Evolutionary conservation across 2,329 filamentous ascomycete genomes (phyloP).

Genomic region (Colletotrichum incanum): DNA sequence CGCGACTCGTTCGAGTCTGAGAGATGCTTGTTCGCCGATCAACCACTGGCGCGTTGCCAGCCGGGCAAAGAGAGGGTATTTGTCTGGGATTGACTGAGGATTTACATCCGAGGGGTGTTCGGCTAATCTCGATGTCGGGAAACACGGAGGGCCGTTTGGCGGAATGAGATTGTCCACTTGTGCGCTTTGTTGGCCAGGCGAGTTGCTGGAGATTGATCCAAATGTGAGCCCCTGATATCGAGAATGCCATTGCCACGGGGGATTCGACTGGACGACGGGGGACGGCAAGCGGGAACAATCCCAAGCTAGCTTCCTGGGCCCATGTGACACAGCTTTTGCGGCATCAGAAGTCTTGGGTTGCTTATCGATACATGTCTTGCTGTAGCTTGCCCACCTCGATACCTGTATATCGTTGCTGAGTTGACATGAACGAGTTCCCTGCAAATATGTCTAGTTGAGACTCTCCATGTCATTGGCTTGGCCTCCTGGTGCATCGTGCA

Average conservation of each 20-base stretch:
- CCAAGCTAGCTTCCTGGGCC: background rate
- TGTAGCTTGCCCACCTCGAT: conserved; percentile 12
- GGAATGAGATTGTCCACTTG: conserved; percentile 38
- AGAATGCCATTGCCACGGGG: conserved; percentile 29
- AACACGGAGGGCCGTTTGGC: conserved; percentile 28
- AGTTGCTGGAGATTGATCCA: conserved; percentile 34
- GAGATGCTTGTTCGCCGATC: conserved; percentile 14
- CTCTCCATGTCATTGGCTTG: conserved; percentile 1
- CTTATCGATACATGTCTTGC: background rate
- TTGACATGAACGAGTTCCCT: conserved; percentile 18
- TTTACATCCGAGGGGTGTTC: background rate
- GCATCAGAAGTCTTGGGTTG: conserved; percentile 10
- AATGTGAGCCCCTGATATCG: conserved; percentile 33
- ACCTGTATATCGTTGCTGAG: conserved; percentile 27
- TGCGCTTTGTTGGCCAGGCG: conserved; percentile 32
- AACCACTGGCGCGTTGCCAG: conserved; percentile 5
- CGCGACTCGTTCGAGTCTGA: background rate
- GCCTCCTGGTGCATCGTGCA: background rate
- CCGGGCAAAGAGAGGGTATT: background rate
- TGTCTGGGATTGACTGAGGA: conserved; percentile 31
- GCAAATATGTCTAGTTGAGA: background rate
- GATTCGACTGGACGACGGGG: conserved; percentile 14
- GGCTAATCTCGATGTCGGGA: conserved; percentile 31
- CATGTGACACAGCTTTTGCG: background rate
- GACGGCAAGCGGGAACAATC: background rate